These are phyloP conservation scores for Thelonectria rubi DNA, from an alignment of 2,329 filamentous ascomycete species.

Conservation along the genomic window DNA sequence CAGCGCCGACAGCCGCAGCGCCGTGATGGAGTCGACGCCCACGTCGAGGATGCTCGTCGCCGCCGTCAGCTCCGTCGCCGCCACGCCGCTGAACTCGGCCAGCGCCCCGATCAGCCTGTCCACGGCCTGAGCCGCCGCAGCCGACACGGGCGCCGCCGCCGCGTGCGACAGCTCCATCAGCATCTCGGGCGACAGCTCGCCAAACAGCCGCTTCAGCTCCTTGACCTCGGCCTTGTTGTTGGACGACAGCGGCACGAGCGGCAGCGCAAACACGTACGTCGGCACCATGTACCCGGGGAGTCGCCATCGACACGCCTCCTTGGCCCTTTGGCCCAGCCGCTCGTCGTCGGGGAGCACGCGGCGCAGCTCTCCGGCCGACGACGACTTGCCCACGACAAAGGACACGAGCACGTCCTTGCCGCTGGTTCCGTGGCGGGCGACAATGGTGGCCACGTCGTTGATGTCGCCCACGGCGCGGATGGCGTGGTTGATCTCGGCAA, in stretches of 20 bases:
- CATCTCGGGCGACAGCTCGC: conserved; percentile 64
- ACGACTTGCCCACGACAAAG: conserved; percentile 62
- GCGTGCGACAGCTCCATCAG: conserved; percentile 65
- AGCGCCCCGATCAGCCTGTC: conserved; percentile 63
- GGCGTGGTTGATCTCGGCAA: conserved; percentile 89
- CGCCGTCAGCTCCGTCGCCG: conserved; percentile 55
- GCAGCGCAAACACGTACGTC: conserved; percentile 79
- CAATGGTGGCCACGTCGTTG: conserved; percentile 78
- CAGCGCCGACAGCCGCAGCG: conserved; percentile 72
- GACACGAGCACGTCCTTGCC: conserved; percentile 86
- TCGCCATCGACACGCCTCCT: conserved; percentile 70
- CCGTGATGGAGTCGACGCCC: conserved; percentile 88
- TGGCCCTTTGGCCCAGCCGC: conserved; percentile 57
- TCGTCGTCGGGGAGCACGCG: conserved; percentile 44
- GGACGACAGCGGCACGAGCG: conserved; percentile 78
- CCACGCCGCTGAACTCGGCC: conserved; percentile 59
- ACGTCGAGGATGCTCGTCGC: conserved; percentile 82
- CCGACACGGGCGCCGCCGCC: conserved; percentile 35
- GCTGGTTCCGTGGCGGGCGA: conserved; percentile 73
- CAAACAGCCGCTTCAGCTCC: conserved; percentile 72
- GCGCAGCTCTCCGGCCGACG: conserved; percentile 27
- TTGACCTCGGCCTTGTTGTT: conserved; percentile 92
- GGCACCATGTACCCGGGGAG: conserved; percentile 92
- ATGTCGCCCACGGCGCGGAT: conserved; percentile 70
- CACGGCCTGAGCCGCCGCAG: conserved; percentile 51